Evolutionary conservation across 2,329 filamentous ascomycete species (phyloP).

Genomic region (Colletotrichum zoysiae): DNA sequence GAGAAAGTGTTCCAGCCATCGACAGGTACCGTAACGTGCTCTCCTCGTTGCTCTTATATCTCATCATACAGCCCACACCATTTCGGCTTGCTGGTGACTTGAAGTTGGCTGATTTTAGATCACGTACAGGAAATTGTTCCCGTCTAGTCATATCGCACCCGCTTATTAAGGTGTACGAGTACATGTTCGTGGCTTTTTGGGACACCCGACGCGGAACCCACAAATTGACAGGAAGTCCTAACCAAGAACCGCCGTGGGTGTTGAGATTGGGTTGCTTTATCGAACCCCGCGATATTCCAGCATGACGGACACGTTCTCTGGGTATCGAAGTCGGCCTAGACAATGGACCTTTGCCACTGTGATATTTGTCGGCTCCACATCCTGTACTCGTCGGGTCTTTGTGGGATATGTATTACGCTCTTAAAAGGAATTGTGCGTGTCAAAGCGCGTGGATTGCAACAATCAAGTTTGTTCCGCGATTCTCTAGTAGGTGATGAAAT

Average conservation of each 20-base stretch:
- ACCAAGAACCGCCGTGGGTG: too few species aligned
- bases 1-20: conserved; percentile 13
- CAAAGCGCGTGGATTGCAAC: not conserved
- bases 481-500: not conserved
- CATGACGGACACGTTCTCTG: not conserved
- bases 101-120: not conserved
- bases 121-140: not conserved
- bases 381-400: not conserved
- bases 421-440: not conserved
- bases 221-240: too few species aligned
- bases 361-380: not conserved
- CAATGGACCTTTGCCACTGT: not conserved
- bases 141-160: not conserved
- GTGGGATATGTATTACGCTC: not conserved
- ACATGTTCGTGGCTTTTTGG: not conserved
- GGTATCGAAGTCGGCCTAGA: not conserved
- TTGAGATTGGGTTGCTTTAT: not conserved
- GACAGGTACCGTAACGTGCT: not conserved
- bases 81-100: not conserved
- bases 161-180: not conserved
- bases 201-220: not conserved
- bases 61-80: not conserved
- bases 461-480: not conserved
- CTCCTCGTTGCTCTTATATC: not conserved
- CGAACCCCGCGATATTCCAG: not conserved